Percentiles rank a stretch among this genome's conserved stretches.
Conservation (phyloP, 768 basidiomycete species). For the Phaeotremella fagi region DNA sequence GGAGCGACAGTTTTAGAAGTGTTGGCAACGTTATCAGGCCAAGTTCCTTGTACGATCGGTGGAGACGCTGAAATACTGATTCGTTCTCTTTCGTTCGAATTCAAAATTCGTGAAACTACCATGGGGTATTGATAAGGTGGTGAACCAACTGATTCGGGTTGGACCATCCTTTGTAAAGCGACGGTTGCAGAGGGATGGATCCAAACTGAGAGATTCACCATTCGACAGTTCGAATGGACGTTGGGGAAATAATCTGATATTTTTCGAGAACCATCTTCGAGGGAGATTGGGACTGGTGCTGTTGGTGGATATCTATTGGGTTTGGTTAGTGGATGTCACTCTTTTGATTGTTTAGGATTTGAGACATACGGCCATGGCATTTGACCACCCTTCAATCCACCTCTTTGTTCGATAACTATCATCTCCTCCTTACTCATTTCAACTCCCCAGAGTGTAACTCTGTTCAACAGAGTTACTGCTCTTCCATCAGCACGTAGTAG, state of each 20-base stretch:
- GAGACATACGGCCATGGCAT: slow-evolving; percentile 47
- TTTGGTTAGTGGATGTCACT: not conserved
- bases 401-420: slow-evolving; percentile 38
- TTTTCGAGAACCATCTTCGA: slow-evolving; percentile 20
- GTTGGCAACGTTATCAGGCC: slow-evolving; percentile 1
- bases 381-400: slow-evolving; percentile 36
- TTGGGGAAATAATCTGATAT: slow-evolving; percentile 35
- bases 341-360: not conserved
- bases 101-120: slow-evolving; percentile 6
- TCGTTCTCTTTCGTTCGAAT: not conserved
- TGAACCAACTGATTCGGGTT: not conserved
- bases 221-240: slow-evolving; percentile 22
- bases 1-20: not conserved
- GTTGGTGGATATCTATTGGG: slow-evolving; percentile 39
- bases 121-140: slow-evolving; percentile 40
- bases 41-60: slow-evolving; percentile 2
- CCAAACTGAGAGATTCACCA: slow-evolving; percentile 41
- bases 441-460: slow-evolving; percentile 39
- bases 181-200: slow-evolving; percentile 22
- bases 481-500: slow-evolving; percentile 29
- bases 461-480: slow-evolving; percentile 9
- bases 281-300: slow-evolving; percentile 26
- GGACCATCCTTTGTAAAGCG: not conserved
- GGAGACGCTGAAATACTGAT: not conserved
- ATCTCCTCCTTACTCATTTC: slow-evolving; percentile 45